Base-by-base conservation (phyloP, 106 monocot species). In the Platanthera guangdongensis region DNA sequence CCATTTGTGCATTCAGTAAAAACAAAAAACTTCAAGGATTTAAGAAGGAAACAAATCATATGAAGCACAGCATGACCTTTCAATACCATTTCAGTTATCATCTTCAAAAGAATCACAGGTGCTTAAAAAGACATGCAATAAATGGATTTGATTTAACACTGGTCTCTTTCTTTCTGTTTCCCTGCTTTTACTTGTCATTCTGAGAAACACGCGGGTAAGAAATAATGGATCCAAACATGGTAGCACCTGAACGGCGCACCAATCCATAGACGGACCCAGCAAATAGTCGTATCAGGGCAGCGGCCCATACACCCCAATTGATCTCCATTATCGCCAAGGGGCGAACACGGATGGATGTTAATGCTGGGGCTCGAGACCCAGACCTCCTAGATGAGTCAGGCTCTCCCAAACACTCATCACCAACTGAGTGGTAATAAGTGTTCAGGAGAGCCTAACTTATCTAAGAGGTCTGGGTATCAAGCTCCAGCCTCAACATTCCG, bases 191-290 rank as follows among this genome's bases (percentile, higher is more conserved):
- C 50, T 80, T 63, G 67, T 70, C 73, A 77, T 71, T 54, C 12
- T 50, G 25, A 47, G n/a, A 53, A 64, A 47, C 75, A 78, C 50
- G 59, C 46, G 53, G 77, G 73, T 75, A 74, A 16, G 84, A 79
- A 79, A 65, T 71, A 47, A 79, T 74, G 0, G 81, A 75, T 7
- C 76, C 84, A 52, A 84, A 80, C 10, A 51, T 84, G 75, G 76
- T 77, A 19, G 79, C 52, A 9, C 77, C 11, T 11, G 82, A 57
- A 80, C 82, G 75, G 76, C 79, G 75, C 25, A 25, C 25, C 25
- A 0, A 25, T 25, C 25, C 25, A 25, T 25, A 25, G 25, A 25
- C 25, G 25, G 25, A 0, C 25, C 25, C 25, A 25, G 25, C 25
- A 25, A 25, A 25, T 25, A 0, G 25, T 25, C 25, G 0, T 25